A percentile compares a stretch with the other conserved stretches of the same genome.
These are phyloP conservation scores for Umbelopsis sp. DNA, from an alignment of 192 early-diverging fungal genomes.

Conservation along the genomic window DNA sequence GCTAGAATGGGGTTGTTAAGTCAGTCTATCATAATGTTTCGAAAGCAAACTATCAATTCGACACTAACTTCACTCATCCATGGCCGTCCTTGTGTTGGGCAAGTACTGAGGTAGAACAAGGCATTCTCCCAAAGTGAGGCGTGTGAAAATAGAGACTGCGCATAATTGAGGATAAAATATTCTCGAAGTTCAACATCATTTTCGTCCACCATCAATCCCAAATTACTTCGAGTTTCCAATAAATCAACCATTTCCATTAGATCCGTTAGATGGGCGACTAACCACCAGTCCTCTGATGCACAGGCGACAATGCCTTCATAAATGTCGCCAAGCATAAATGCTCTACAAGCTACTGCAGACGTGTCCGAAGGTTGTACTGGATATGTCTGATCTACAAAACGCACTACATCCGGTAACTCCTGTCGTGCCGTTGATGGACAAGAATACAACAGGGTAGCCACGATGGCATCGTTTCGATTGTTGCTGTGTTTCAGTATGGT, in stretches of 20 bases:
- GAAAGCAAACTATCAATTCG: background rate
- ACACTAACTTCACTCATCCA: constrained; percentile 7
- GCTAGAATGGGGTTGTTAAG: background rate
- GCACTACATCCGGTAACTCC: constrained; percentile 18
- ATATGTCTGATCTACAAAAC: background rate
- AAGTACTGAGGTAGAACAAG: constrained; percentile 31
- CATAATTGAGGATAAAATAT: constrained; percentile 39
- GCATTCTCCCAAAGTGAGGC: constrained; percentile 34
- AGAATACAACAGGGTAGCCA: constrained; percentile 52
- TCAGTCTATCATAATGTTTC: background rate
- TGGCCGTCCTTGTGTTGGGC: background rate
- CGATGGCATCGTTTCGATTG: constrained; percentile 55
- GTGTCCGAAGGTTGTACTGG: constrained; percentile 26
- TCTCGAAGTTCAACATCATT: constrained; percentile 46
- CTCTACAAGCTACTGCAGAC: constrained; percentile 34
- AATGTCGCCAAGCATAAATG: constrained; percentile 41
- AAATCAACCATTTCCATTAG: constrained; percentile 49
- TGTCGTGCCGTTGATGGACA: constrained; percentile 41
- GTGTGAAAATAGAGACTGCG: constrained; percentile 36
- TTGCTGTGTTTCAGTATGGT: constrained; percentile 39
- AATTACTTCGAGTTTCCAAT: constrained; percentile 3
- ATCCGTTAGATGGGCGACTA: constrained; percentile 63
- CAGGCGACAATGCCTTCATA: constrained; percentile 31
- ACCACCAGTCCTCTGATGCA: constrained; percentile 51
- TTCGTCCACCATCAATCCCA: background rate